Evolutionary conservation across 495 filamentous ascomycete genomes (phyloP).

Genomic region (Talaromyces liani): DNA sequence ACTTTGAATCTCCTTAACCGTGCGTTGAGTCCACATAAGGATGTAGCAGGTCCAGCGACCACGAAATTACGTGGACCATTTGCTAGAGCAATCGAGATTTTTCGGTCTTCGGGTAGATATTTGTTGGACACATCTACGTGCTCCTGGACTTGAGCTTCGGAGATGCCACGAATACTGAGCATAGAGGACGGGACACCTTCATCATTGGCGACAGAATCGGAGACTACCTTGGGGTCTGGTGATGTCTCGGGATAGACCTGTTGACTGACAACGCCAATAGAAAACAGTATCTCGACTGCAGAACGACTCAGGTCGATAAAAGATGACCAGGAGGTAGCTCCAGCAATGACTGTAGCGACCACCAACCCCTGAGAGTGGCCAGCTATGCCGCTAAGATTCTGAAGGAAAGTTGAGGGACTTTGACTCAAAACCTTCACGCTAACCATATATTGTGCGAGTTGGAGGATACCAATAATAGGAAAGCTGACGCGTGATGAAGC

Average conservation of each 20-base stretch:
- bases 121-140: slow-evolving; percentile 22
- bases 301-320: slow-evolving; percentile 9
- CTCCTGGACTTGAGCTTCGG: slow-evolving; percentile 25
- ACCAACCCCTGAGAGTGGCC: slow-evolving; percentile 29
- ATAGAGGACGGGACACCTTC: slow-evolving; percentile 9
- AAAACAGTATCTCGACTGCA: not conserved
- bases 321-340: slow-evolving; percentile 20
- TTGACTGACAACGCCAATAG: slow-evolving; percentile 12
- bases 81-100: slow-evolving; percentile 19
- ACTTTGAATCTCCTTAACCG: slow-evolving; percentile 9
- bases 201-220: slow-evolving; percentile 13
- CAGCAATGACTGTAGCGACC: slow-evolving; percentile 18
- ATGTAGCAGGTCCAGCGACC: slow-evolving; percentile 22
- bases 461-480: slow-evolving; percentile 88
- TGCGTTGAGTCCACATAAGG: slow-evolving; percentile 15
- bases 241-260: slow-evolving; percentile 7
- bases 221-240: not conserved
- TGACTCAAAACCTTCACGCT: not conserved
- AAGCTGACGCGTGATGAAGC: slow-evolving; percentile 95
- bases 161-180: slow-evolving; percentile 16
- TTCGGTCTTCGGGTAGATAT: slow-evolving; percentile 9
- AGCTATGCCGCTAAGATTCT: slow-evolving; percentile 12
- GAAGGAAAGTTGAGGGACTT: not conserved
- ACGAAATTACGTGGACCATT: slow-evolving; percentile 25
- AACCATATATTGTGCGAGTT: slow-evolving; percentile 80